phyloP scores from a whole-genome alignment of 78 protist species.

The Dictyostelium brefeldianum region DNA sequence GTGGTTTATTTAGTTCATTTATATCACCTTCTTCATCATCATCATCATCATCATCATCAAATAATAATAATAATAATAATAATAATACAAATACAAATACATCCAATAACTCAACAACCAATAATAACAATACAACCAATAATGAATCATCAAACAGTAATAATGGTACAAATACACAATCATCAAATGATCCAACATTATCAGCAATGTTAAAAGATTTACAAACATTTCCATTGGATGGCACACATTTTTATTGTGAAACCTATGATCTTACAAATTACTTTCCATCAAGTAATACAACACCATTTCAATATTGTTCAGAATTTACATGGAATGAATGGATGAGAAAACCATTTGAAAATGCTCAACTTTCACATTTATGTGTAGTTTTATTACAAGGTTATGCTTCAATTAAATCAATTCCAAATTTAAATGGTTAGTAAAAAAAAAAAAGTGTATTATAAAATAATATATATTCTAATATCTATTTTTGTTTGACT shows the following conservation, averaged over 20 bases:
- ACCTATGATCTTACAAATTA: constrained; percentile 54
- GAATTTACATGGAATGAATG: constrained; percentile 82
- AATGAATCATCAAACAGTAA: background rate
- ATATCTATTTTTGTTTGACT: too few species aligned
- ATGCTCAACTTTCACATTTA: constrained; percentile 29
- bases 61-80: background rate
- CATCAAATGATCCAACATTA: constrained; percentile 12
- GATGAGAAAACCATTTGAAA: constrained; percentile 62
- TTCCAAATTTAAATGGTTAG: constrained; percentile 13
- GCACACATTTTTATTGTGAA: constrained; percentile 75
- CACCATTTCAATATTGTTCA: constrained; percentile 57
- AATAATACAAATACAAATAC: background rate
- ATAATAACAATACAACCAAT: background rate
- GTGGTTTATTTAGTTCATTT: background rate
- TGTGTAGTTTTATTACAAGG: constrained; percentile 70
- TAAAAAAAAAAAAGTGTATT: too few species aligned
- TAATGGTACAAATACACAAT: background rate
- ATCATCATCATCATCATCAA: constrained; percentile 12
- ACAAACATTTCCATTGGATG: constrained; percentile 52
- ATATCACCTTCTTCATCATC: background rate
- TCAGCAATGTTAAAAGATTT: constrained; percentile 19
- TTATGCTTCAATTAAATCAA: constrained; percentile 33
- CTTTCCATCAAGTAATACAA: constrained; percentile 33
- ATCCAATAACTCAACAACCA: background rate
- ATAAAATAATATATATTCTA: too few species aligned